Conservation (phyloP, 2,329 filamentous ascomycete species). For the Exophiala sp. region DNA sequence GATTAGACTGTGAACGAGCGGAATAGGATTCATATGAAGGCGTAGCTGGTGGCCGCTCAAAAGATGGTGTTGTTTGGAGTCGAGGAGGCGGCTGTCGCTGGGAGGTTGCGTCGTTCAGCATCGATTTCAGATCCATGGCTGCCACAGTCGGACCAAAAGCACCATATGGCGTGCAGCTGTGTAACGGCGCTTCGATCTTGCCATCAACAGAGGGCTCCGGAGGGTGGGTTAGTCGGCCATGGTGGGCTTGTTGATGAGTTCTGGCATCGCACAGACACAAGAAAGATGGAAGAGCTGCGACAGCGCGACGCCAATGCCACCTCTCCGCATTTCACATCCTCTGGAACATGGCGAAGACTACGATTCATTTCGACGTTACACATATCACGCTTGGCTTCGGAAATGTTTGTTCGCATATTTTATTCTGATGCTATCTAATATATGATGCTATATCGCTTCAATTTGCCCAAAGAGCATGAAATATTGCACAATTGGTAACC, state of each 20-base stretch:
- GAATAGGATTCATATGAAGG: conserved; percentile 22
- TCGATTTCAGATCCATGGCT: conserved; percentile 30
- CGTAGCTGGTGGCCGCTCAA: conserved; percentile 12
- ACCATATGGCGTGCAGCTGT: conserved; percentile 24
- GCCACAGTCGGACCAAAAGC: conserved; percentile 17
- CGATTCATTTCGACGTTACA: conserved; percentile 4
- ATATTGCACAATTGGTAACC: background rate
- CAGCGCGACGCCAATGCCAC: conserved; percentile 15
- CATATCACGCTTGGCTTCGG: conserved; percentile 1
- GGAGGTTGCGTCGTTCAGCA: conserved; percentile 28
- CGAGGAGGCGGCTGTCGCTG: conserved; percentile 26
- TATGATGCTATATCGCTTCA: conserved; percentile 7
- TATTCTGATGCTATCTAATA: conserved; percentile 1
- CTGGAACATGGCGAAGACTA: background rate
- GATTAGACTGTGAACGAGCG: conserved; percentile 17
- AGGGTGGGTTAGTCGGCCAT: conserved; percentile 13
- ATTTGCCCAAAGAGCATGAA: conserved; percentile 14
- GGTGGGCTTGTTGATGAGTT: conserved; percentile 15
- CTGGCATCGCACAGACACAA: conserved; percentile 13
- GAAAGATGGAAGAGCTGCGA: conserved; percentile 3
- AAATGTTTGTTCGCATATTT: background rate
- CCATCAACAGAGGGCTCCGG: conserved; percentile 14
- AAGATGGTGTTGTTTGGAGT: conserved; percentile 25
- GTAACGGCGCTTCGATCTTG: conserved; percentile 21
- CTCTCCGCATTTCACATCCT: conserved; percentile 4